Conservation (phyloP, 352 stramenopile species). For the Phytophthora sp. region DNA sequence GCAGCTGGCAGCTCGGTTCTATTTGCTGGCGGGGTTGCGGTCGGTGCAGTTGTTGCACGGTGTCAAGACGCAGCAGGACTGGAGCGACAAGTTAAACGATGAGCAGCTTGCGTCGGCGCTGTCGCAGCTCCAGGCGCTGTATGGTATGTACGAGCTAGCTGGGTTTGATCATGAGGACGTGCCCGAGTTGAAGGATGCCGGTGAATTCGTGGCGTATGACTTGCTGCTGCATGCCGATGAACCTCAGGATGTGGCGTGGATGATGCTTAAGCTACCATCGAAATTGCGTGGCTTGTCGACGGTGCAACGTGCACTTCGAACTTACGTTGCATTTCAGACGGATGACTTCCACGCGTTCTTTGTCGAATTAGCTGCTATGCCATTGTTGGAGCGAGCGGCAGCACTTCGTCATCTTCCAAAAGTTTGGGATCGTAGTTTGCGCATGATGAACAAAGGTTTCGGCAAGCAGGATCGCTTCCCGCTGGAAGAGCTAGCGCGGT, state of each 20-base stretch:
- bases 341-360: conserved; percentile 49
- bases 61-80: conserved; percentile 30
- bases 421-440: conserved; percentile 42
- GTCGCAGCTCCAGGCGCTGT: conserved; percentile 55
- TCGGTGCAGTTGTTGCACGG: conserved; percentile 40
- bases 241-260: conserved; percentile 42
- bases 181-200: conserved; percentile 18
- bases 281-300: conserved; percentile 8
- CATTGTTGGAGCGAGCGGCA: conserved; percentile 48
- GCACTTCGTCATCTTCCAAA: conserved; percentile 45
- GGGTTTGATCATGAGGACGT: conserved; percentile 7
- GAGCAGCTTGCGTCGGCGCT: conserved; percentile 72
- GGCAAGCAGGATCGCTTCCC: conserved; percentile 65
- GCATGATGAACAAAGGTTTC: conserved; percentile 67
- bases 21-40: conserved; percentile 53
- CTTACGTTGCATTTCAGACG: conserved; percentile 65
- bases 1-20: conserved; percentile 59
- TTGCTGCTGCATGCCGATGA: conserved; percentile 67
- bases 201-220: conserved; percentile 62
- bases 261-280: conserved; percentile 43
- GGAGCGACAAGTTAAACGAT: conserved; percentile 77
- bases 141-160: conserved; percentile 19
- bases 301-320: conserved; percentile 43
- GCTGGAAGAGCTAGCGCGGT: conserved; percentile 45
- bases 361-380: conserved; percentile 27